phyloP scores from a whole-genome alignment of 2,329 filamentous ascomycete species.

The Paecilomyces fulvus region DNA sequence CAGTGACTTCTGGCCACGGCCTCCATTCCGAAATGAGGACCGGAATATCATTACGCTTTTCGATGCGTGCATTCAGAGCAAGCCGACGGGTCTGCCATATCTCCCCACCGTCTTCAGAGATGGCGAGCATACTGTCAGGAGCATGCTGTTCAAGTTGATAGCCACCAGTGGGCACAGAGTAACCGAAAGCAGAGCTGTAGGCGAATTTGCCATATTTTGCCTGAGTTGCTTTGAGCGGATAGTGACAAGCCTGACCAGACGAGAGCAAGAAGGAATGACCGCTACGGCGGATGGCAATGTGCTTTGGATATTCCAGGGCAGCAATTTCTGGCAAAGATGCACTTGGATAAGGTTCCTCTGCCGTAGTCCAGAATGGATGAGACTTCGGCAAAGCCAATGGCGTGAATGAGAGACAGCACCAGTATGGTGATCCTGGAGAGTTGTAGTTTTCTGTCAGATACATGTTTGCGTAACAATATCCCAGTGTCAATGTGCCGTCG shows the following conservation, averaged over 20 bases:
- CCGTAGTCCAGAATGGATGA: conserved; percentile 67
- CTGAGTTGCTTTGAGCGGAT: conserved; percentile 72
- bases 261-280: conserved; percentile 68
- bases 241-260: conserved; percentile 72
- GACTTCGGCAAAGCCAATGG: conserved; percentile 59
- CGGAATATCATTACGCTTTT: conserved; percentile 45
- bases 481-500: conserved; percentile 65
- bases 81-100: conserved; percentile 69
- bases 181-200: conserved; percentile 67
- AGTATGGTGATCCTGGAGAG: conserved; percentile 64
- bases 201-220: conserved; percentile 75
- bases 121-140: conserved; percentile 63
- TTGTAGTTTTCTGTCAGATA: conserved; percentile 81
- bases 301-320: conserved; percentile 58
- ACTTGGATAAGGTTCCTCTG: conserved; percentile 54
- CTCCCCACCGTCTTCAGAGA: conserved; percentile 70
- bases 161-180: conserved; percentile 66
- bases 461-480: conserved; percentile 72
- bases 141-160: conserved; percentile 71
- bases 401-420: conserved; percentile 71
- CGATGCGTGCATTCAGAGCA: conserved; percentile 56
- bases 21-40: conserved; percentile 63
- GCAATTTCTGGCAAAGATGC: conserved; percentile 51
- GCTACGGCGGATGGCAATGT: conserved; percentile 64
- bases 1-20: conserved; percentile 54